These are phyloP conservation scores for Hericium erinaceus DNA, from an alignment of 768 basidiomycete species.

Conservation along the genomic window DNA sequence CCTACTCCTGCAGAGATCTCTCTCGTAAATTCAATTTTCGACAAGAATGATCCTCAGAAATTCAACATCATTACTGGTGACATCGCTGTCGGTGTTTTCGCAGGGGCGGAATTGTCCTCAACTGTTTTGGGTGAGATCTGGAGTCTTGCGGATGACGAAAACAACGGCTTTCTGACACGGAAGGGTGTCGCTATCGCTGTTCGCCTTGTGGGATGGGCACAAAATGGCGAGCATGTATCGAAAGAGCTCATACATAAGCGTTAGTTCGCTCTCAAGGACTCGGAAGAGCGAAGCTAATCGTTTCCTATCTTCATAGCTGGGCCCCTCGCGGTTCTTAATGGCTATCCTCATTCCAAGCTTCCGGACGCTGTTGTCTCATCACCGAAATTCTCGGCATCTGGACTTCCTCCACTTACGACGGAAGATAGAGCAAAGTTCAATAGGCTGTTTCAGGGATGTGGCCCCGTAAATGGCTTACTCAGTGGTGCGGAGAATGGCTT, in stretches of 20 bases:
- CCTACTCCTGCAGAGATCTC: constrained; percentile 41
- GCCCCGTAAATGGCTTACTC: constrained; percentile 69
- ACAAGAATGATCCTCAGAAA: constrained; percentile 65
- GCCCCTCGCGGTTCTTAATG: constrained; percentile 73
- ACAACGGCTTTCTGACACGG: constrained; percentile 85
- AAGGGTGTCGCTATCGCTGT: constrained; percentile 84
- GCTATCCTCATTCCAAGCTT: constrained; percentile 42
- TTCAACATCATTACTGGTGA: constrained; percentile 84
- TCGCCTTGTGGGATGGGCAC: constrained; percentile 89
- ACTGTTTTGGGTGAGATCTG: constrained; percentile 86
- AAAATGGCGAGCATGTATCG: constrained; percentile 68
- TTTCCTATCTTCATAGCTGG: constrained; percentile 47
- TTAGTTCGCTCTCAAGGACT: constrained; percentile 29
- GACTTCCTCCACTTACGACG: constrained; percentile 58
- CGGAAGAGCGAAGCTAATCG: constrained; percentile 5
- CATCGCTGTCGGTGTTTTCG: constrained; percentile 79
- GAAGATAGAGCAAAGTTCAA: constrained; percentile 83
- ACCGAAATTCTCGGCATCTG: constrained; percentile 47
- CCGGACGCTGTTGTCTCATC: constrained; percentile 39
- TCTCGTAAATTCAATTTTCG: constrained; percentile 67
- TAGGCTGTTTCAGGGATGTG: constrained; percentile 62
- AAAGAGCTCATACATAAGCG: constrained; percentile 60
- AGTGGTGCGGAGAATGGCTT: constrained; percentile 40
- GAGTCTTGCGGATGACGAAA: constrained; percentile 85
- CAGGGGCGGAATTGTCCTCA: constrained; percentile 72